A percentile compares a stretch with the other conserved stretches of the same genome.
Conservation (phyloP, 1,284 basidiomycete species). For the Leccinum fallax region DNA sequence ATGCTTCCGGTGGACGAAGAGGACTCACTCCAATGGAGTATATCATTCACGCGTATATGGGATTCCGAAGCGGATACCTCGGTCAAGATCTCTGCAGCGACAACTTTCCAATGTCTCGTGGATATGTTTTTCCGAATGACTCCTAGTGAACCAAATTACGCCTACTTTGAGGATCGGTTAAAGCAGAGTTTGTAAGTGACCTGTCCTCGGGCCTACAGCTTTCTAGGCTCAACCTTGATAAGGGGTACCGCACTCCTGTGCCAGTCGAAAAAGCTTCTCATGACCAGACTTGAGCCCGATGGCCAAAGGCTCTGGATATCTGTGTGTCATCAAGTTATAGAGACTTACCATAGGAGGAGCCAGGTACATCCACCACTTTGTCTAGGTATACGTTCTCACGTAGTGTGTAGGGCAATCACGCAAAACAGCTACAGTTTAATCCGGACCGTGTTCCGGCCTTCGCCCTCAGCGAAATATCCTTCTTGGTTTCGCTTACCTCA, state of each 20-base stretch:
- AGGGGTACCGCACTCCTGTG: constrained; percentile 60
- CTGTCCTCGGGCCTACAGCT: background rate
- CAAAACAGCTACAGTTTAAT: constrained; percentile 51
- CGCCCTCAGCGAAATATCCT: constrained; percentile 67
- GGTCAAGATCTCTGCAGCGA: constrained; percentile 60
- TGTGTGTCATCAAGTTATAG: constrained; percentile 61
- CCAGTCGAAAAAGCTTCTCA: constrained; percentile 59
- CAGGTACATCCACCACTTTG: constrained; percentile 40
- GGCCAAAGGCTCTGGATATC: constrained; percentile 67
- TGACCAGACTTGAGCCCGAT: constrained; percentile 58
- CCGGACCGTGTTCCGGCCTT: constrained; percentile 60
- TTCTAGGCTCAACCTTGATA: constrained; percentile 12
- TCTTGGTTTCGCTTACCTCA: constrained; percentile 70
- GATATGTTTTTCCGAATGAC: constrained; percentile 48
- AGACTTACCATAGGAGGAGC: constrained; percentile 51
- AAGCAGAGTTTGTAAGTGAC: constrained; percentile 32
- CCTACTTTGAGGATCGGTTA: constrained; percentile 40
- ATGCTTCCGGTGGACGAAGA: constrained; percentile 31
- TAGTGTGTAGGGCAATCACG: constrained; percentile 42
- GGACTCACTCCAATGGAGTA: constrained; percentile 49
- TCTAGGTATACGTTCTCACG: constrained; percentile 7
- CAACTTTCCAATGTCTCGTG: constrained; percentile 50
- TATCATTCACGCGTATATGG: constrained; percentile 55
- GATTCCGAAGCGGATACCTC: constrained; percentile 60
- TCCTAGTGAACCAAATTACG: constrained; percentile 41